Percentiles rank a stretch among this genome's conserved stretches.
These are phyloP conservation scores for Wallacemonas collosoma DNA, from an alignment of 208 protist genomes.

Conservation along the genomic window DNA sequence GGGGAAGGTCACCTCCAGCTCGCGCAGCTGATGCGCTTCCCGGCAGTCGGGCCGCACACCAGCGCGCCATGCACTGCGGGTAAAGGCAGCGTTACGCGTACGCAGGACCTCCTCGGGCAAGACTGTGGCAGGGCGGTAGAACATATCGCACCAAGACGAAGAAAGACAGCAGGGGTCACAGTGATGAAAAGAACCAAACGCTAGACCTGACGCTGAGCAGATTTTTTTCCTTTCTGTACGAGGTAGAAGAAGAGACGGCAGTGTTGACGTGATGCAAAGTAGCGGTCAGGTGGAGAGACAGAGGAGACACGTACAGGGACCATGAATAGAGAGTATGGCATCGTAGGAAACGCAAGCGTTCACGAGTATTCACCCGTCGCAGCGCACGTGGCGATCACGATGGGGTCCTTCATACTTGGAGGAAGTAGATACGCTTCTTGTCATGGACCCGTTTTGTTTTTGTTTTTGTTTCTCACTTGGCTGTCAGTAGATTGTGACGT, in stretches of 20 bases:
- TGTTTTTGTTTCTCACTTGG: too few relatives aligned
- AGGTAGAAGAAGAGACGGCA: not conserved
- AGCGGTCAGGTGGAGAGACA: not conserved
- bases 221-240: too few relatives aligned
- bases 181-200: not conserved
- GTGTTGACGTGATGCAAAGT: not conserved
- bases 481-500: too few relatives aligned
- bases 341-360: too few relatives aligned
- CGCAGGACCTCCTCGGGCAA: slow-evolving; percentile 59
- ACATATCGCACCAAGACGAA: slow-evolving; percentile 24
- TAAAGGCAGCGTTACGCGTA: slow-evolving; percentile 71
- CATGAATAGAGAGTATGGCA: too few relatives aligned
- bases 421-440: too few relatives aligned
- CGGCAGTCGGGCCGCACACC: slow-evolving; percentile 82
- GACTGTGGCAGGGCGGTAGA: slow-evolving; percentile 41
- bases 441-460: too few relatives aligned
- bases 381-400: too few relatives aligned
- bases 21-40: slow-evolving; percentile 63
- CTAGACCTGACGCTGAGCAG: too few relatives aligned
- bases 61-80: slow-evolving; percentile 56
- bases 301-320: not conserved
- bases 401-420: too few relatives aligned
- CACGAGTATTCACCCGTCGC: too few relatives aligned
- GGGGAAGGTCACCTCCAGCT: slow-evolving; percentile 73
- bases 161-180: not conserved